Percentiles rank a stretch among this genome's conserved stretches.
phyloP scores from a whole-genome alignment of 2,329 filamentous ascomycete species.

The Onygena corvina region DNA sequence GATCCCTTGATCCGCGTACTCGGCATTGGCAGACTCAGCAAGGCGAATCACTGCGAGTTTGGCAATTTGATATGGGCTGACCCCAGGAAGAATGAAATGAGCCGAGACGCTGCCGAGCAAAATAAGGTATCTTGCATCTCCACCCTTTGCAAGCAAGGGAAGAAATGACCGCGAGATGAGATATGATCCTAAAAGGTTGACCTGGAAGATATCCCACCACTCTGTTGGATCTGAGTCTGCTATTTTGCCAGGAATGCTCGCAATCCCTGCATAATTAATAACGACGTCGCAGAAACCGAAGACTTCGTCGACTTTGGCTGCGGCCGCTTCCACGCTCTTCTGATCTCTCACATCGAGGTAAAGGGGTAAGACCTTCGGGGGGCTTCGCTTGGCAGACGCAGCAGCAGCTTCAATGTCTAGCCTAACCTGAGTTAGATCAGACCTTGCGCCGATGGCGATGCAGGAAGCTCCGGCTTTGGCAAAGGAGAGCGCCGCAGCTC shows the following conservation, averaged over 20 bases:
- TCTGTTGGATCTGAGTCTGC: conserved; percentile 26
- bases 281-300: conserved; percentile 36
- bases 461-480: conserved; percentile 42
- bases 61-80: conserved; percentile 36
- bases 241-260: conserved; percentile 22
- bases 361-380: conserved; percentile 35
- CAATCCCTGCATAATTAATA: conserved; percentile 38
- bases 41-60: conserved; percentile 42
- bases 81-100: conserved; percentile 26
- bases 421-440: conserved; percentile 31
- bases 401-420: conserved; percentile 28
- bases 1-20: conserved; percentile 36
- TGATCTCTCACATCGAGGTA: conserved; percentile 34
- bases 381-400: conserved; percentile 24
- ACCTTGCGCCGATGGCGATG: conserved; percentile 45
- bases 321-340: conserved; percentile 28
- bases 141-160: conserved; percentile 27
- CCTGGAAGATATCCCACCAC: conserved; percentile 36
- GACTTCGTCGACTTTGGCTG: conserved; percentile 21
- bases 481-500: conserved; percentile 43
- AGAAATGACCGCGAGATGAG: conserved; percentile 38
- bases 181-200: conserved; percentile 41
- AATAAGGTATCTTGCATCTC: conserved; percentile 34
- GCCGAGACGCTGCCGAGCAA: conserved; percentile 37
- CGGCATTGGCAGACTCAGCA: conserved; percentile 38